Conservation (phyloP, 352 stramenopile species). For the Peronospora belbahrii region DNA sequence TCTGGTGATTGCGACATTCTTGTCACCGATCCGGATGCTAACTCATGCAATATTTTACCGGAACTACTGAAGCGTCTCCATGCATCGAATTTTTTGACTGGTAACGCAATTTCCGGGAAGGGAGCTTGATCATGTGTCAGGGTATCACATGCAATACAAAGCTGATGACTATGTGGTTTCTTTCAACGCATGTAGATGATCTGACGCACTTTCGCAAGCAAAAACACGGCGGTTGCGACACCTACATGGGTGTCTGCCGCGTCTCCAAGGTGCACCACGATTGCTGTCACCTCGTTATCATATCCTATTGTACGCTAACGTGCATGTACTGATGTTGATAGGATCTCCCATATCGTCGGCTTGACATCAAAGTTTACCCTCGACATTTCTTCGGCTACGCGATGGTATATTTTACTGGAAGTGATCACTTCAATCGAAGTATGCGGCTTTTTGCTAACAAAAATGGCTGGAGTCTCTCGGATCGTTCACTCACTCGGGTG, state of each 20-base stretch:
- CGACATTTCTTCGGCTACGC: slow-evolving; percentile 73
- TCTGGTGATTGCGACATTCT: slow-evolving; percentile 79
- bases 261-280: slow-evolving; percentile 36
- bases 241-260: slow-evolving; percentile 84
- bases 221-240: slow-evolving; percentile 52
- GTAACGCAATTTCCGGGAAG: slow-evolving; percentile 7
- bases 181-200: slow-evolving; percentile 34
- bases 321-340: slow-evolving; percentile 1
- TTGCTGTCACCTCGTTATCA: not conserved
- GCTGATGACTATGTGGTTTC: not conserved
- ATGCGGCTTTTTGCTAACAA: slow-evolving; percentile 78
- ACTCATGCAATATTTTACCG: slow-evolving; percentile 63
- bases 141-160: not conserved
- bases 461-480: slow-evolving; percentile 70
- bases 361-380: slow-evolving; percentile 87
- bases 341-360: slow-evolving; percentile 47
- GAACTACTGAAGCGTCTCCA: slow-evolving; percentile 60
- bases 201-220: slow-evolving; percentile 54
- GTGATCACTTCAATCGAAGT: slow-evolving; percentile 87
- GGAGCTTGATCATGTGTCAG: too few relatives aligned
- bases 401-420: slow-evolving; percentile 88
- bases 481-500: slow-evolving; percentile 56
- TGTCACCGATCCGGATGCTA: slow-evolving; percentile 60
- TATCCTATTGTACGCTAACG: not conserved
- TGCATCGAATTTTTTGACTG: slow-evolving; percentile 54